Evolutionary conservation across 148 eudicot species (phyloP), one percentile per base, ranked within the genome.

Genomic region (Fagopyrum homotropicum): DNA sequence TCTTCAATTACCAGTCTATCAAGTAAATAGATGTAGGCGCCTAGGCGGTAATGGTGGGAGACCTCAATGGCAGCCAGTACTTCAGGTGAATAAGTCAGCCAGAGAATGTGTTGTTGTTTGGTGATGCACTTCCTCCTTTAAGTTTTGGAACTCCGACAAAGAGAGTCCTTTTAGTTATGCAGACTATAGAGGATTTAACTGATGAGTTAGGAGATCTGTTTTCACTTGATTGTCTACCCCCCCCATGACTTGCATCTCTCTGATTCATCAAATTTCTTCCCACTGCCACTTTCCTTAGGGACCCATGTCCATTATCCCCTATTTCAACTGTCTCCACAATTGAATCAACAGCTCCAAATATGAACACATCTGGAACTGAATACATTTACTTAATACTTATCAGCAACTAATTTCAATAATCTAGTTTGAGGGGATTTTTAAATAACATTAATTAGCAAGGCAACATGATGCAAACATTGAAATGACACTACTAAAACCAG

Each of bases 1-100:
- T 15, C 40, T 1, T 35, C 40, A 40, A 14, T 46, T 6, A 35
- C 11, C 71, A 11, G 9, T 15, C 57, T 35, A 29, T n/a, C 43
- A 30, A 74, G 19, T 45, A 8, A 71, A 16, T 44, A 54, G 15
- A 9, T 59, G 1, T 12, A 22, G 29, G 2, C 72, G 19, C 5
- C 6, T 52, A 61, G 56, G 2, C 56, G 71, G 45, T 8, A 35
- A 35, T 35, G 40, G 78, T 29, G 48, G 73, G 22, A 55, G 73
- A 92, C 99, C 97, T 95, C 99, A 93, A 89, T 83, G 60, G 97
- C 92, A 84, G 97, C 94, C 35, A 95, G 84, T 75, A 92, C 97
- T 14, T 96, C 85, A 73, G 92, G 83, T 74, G 86, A 89, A 78
- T 89, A 90, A n/a, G 97, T 94, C 75, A 92, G 82, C 93, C 96